Percentiles rank a stretch among this genome's conserved stretches.
Evolutionary conservation across 2,329 filamentous ascomycete species (phyloP).

Genomic region (Diaporthe nobilis): DNA sequence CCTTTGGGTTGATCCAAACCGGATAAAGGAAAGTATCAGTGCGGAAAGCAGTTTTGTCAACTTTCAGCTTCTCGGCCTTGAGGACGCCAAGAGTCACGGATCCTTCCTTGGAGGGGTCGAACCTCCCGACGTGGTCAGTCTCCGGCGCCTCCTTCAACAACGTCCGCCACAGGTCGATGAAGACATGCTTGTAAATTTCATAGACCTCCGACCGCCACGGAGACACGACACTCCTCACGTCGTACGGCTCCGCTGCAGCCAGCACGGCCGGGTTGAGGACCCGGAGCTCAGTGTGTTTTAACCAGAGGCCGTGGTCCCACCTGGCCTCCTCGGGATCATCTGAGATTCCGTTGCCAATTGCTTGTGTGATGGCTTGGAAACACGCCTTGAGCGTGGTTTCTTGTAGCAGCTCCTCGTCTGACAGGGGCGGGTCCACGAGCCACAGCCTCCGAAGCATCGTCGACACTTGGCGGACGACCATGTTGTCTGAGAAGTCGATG

Average conservation of each 20-base stretch:
- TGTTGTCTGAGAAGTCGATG: constrained; percentile 40
- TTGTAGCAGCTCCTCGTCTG: constrained; percentile 37
- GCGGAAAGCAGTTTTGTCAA: constrained; percentile 29
- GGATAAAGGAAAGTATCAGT: constrained; percentile 43
- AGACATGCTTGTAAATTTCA: constrained; percentile 42
- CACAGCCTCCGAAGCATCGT: constrained; percentile 42
- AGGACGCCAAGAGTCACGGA: constrained; percentile 39
- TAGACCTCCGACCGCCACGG: constrained; percentile 42
- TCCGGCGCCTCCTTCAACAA: constrained; percentile 27
- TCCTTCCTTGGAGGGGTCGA: constrained; percentile 36
- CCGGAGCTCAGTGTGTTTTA: constrained; percentile 29
- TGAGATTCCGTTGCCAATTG: constrained; percentile 28
- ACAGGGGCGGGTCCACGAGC: constrained; percentile 38
- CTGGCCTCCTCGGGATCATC: constrained; percentile 25
- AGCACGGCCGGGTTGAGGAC: constrained; percentile 32
- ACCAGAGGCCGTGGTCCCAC: constrained; percentile 41
- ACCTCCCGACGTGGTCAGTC: constrained; percentile 26
- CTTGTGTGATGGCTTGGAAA: constrained; percentile 31
- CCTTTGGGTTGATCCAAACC: constrained; percentile 35
- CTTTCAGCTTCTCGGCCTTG: constrained; percentile 24
- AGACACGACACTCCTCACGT: constrained; percentile 37
- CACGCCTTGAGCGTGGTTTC: constrained; percentile 27
- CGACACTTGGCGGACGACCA: constrained; percentile 38
- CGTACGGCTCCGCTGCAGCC: constrained; percentile 24
- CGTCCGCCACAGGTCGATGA: constrained; percentile 40